Percentiles rank a stretch among this genome's conserved stretches.
These are phyloP conservation scores for Naganishia albida DNA, from an alignment of 1,284 basidiomycete genomes.

Conservation along the genomic window DNA sequence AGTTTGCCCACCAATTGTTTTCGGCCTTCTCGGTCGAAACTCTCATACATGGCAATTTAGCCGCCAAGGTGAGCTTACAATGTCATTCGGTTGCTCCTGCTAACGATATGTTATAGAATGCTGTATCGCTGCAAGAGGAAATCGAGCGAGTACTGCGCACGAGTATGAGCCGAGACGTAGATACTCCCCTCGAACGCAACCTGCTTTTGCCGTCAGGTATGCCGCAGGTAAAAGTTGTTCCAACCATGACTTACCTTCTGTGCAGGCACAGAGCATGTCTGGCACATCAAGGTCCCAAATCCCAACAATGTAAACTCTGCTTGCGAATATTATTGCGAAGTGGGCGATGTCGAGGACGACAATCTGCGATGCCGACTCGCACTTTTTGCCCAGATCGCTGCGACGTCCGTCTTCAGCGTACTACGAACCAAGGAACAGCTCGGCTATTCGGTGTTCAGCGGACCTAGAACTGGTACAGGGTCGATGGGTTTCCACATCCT, in stretches of 20 bases:
- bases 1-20: slow-evolving; percentile 68
- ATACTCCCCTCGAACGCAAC: slow-evolving; percentile 63
- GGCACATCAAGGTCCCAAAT: slow-evolving; percentile 75
- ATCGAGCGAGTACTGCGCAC: slow-evolving; percentile 69
- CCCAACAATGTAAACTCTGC: slow-evolving; percentile 83
- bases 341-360: slow-evolving; percentile 61
- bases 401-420: slow-evolving; percentile 86
- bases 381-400: slow-evolving; percentile 68
- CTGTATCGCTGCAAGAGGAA: slow-evolving; percentile 70
- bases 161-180: slow-evolving; percentile 60
- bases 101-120: slow-evolving; percentile 60
- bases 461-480: slow-evolving; percentile 62
- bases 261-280: slow-evolving; percentile 70
- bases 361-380: slow-evolving; percentile 48
- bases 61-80: slow-evolving; percentile 64
- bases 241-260: neutral
- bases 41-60: slow-evolving; percentile 84
- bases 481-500: slow-evolving; percentile 78
- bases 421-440: slow-evolving; percentile 95
- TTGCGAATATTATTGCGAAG: slow-evolving; percentile 74
- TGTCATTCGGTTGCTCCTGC: neutral
- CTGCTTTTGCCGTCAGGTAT: slow-evolving; percentile 69
- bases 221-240: slow-evolving; percentile 30
- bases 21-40: slow-evolving; percentile 71
- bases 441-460: slow-evolving; percentile 77